Base-by-base conservation (phyloP, 148 eudicot genomes). In the Bassia scoparia region DNA sequence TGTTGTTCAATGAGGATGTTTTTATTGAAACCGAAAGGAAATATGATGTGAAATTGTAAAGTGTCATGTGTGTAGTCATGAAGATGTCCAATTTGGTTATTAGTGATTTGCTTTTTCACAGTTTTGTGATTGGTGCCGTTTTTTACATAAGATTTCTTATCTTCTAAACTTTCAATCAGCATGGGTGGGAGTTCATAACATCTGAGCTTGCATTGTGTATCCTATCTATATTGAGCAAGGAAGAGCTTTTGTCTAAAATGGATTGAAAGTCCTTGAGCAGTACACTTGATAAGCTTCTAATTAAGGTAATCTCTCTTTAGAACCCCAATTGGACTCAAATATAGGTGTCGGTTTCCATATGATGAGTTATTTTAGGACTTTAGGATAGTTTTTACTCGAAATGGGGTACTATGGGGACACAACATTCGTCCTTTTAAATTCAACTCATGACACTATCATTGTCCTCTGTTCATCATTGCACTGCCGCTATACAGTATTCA, bases 131-230 rank as follows among this genome's bases (percentile, higher is more conserved):
- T 87, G 84, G 88, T 90, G 89, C 88, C 89, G 86, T 90, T 89
- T 83, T 89, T 91, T 97, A 95, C 98, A 95, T 97, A 95, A 86
- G 86, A 86, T 91, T 95, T 81, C 96, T 95, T 95, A 97, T 95
- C 83, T 95, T 95, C 97, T 97, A 95, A 97, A 95, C 91, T 95
- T 95, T 95, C 83, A 97, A 97, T 67, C 98, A 95, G 90, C 98
- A 95, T 76, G 97, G 89, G 62, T 87, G 98, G 80, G 98, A 95
- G 87, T 89, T 95, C 76, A 91, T 95, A 61, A 95, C 97, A 30
- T 78, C 98, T 61, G 98, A 95, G 84, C 97, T 95, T 74, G 97
- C 98, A 31, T 74, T 91, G 75, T 81, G 96, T 74, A 80, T 95
- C 63, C 88, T 95, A 20, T 91, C 96, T 41, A 87, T 95, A 48